phyloP scores from a whole-genome alignment of 257 asterid species.

The Dorcoceras hygrometricum region DNA sequence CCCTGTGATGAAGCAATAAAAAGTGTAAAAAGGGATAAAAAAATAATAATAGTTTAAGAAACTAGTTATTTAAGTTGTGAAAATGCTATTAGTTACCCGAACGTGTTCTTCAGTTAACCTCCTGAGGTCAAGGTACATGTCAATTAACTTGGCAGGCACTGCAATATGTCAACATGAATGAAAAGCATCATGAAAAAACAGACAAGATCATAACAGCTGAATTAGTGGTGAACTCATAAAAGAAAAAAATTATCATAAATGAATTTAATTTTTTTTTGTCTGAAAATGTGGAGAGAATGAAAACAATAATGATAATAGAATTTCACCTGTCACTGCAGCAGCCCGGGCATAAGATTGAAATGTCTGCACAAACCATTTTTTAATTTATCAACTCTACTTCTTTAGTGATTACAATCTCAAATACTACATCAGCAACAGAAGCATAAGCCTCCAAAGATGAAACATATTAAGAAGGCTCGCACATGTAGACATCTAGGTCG shows the following conservation, averaged over 20 bases:
- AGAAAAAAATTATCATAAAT: background rate
- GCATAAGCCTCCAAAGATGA: slow-evolving; percentile 3
- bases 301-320: background rate
- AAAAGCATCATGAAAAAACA: slow-evolving; percentile 14
- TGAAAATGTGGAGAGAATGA: slow-evolving; percentile 1
- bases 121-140: slow-evolving; percentile 70
- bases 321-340: slow-evolving; percentile 68
- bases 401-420: slow-evolving; percentile 1
- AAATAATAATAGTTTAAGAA: background rate
- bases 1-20: slow-evolving; percentile 43
- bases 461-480: background rate
- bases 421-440: background rate
- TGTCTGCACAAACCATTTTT: slow-evolving; percentile 50
- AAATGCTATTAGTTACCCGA: slow-evolving; percentile 44
- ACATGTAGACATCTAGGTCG: background rate
- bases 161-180: slow-evolving; percentile 26
- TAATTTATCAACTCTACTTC: slow-evolving; percentile 20
- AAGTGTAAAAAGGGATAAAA: slow-evolving; percentile 1
- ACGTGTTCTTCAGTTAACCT: slow-evolving; percentile 73
- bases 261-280: slow-evolving; percentile 7
- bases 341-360: slow-evolving; percentile 41
- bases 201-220: slow-evolving; percentile 1
- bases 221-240: background rate
- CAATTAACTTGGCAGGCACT: slow-evolving; percentile 79
- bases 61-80: slow-evolving; percentile 6